Conservation (phyloP, 345 rosid genomes). For the Adansonia digitata region DNA sequence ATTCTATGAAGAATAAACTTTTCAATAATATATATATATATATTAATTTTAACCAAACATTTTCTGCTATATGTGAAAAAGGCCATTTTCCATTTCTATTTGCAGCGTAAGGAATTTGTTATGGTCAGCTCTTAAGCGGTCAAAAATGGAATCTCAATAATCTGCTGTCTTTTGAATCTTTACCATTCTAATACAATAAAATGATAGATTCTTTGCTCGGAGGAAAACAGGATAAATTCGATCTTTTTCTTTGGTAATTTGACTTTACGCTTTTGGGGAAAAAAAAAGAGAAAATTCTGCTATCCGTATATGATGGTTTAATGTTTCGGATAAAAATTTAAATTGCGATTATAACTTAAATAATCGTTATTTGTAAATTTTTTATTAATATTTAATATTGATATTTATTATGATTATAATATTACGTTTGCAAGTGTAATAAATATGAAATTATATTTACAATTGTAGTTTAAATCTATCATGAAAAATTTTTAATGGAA, state of each 20-base stretch:
- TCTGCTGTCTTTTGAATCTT: background rate
- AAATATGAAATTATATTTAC: no score
- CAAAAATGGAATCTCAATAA: background rate
- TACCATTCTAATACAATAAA: background rate
- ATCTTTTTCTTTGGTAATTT: background rate
- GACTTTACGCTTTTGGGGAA: background rate
- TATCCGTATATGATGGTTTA: background rate
- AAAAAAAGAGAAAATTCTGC: background rate
- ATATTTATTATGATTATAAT: no score
- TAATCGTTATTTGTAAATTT: no score
- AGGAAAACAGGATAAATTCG: background rate
- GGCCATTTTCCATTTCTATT: background rate
- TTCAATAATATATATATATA: background rate
- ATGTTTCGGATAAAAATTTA: background rate
- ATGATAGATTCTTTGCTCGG: background rate
- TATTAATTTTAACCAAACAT: background rate
- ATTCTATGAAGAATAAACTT: background rate
- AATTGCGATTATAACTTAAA: no score
- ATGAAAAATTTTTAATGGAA: background rate
- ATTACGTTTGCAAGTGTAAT: no score
- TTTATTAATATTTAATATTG: no score
- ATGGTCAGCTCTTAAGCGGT: no score
- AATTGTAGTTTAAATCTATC: no score
- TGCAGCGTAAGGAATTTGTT: background rate
- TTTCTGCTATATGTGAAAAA: background rate